A percentile compares a stretch with the other conserved stretches of the same genome.
Conservation (phyloP, 164 flowering plant genomes). For the Euptelea pleiosperma region DNA sequence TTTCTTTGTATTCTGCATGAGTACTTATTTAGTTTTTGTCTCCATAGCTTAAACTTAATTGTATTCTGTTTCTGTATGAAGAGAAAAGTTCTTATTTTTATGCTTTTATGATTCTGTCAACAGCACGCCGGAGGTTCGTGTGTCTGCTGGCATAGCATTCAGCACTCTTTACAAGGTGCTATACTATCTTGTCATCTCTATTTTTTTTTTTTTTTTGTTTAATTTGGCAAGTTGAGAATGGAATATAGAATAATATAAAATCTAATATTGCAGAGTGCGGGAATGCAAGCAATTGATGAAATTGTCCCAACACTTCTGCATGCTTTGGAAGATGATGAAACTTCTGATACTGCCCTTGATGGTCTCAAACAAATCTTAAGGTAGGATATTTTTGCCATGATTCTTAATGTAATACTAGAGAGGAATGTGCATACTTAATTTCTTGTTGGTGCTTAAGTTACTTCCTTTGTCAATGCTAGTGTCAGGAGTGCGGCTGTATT, state of each 20-base stretch:
- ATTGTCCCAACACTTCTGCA: conserved; percentile 95
- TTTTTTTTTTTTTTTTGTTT: not conserved
- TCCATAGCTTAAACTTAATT: not conserved
- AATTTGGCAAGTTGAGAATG: not conserved
- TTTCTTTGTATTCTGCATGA: not conserved
- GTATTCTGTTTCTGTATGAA: not conserved
- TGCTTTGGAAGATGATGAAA: conserved; percentile 85
- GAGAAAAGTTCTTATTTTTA: not conserved
- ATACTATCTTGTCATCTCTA: no score
- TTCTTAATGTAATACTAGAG: no score
- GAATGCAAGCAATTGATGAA: conserved; percentile 99
- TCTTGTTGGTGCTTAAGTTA: not conserved
- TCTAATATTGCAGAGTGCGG: conserved; percentile 72
- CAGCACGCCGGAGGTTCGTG: conserved; percentile 90
- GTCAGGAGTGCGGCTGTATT: conserved; percentile 93
- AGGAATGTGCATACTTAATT: not conserved
- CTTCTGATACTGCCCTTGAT: conserved; percentile 96
- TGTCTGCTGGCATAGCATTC: conserved; percentile 93
- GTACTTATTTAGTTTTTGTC: no score
- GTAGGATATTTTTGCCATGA: conserved; percentile 25
- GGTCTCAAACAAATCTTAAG: conserved; percentile 97
- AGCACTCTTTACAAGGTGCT: conserved; percentile 94
- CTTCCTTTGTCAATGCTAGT: conserved; percentile 37
- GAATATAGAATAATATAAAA: not conserved
- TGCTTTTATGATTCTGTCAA: conserved; percentile 11